Base-by-base conservation (phyloP, 2,329 filamentous ascomycete genomes). In the Chaetomium sp. region DNA sequence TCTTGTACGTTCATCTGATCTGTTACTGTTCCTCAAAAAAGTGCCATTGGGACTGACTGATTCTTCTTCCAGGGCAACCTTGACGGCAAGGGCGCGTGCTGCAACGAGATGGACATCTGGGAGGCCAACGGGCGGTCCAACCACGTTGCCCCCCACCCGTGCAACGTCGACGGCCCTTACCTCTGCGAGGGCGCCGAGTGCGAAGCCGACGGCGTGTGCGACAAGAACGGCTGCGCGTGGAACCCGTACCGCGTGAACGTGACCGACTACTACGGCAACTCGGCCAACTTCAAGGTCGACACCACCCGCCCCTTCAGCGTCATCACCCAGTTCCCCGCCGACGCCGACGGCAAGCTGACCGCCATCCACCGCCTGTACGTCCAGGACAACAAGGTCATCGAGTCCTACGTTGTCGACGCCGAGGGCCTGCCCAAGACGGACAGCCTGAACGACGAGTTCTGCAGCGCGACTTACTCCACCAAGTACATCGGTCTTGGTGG, bases 101-200 rank as follows among this genome's bases (percentile, higher is more conserved):
- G 78, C 63, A 78, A 78, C 62, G 78, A 81, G 64, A 74, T 80
- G 66, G 78, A 80, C 57, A 78, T 80, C 62, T 79, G 77, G 76
- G 78, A 81, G 58, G 77, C 77, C 53, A 81, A 80, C 68, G 69
- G 69, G 33, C 67, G 67, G 7, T 67, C 78, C 3, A 74, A 69
- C 27, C 70, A 72, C 9, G 64, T 78, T 12, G 75, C 78, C 0
- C 76, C 79, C 1, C 79, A 81, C 55, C 68, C 75, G 1, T 81
- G 79, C 70, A 70, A 65, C 66, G 67, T 65, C 45, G 64, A 67
- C 33, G 51, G 65, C n/a, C 61, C 68, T 41, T 72, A 73, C 63
- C 66, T 67, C 2, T 73, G 68, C 61, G 54, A 57, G 27, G 70
- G 68, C 33, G 68, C 60, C 1, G 71, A 71, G 49, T 77, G 74